Base-by-base conservation (phyloP, 768 basidiomycete genomes). In the Hortiboletus campestris region DNA sequence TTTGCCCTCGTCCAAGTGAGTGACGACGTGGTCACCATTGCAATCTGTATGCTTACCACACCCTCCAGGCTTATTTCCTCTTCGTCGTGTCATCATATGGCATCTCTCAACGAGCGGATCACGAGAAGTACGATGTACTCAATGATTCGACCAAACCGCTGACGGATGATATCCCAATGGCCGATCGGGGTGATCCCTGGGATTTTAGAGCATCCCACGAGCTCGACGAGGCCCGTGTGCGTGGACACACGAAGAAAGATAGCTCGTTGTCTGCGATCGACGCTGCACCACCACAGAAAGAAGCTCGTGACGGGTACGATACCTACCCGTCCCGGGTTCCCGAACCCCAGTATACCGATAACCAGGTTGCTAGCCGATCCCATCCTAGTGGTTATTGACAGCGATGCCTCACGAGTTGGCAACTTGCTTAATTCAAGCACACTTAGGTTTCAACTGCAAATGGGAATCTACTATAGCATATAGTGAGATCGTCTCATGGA, bases 1-100 rank as follows among this genome's bases (percentile, higher is more conserved):
- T 76, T 97, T 28, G 82, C 81, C n/a, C 75, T 87, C 57, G 75
- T 90, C 35, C 93, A 96, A 70, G 88, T 88, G 70, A 62, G 85
- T 63, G 19, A 46, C 22, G 8, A 28, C 3, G 19, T 22, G 1
- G 32, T n/a, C n/a, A 2, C 13, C 41, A 16, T 41, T 36, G 22
- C 14, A 22, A 59, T 50, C 14, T 25, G 14, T 22, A 12, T 46
- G 7, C 46, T 65, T 11, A 60, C 29, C 19, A 41, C 47, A 8
- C n/a, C 9, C 40, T 45, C 32, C 49, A 90, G 91, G 60, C 62
- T 29, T 83, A 84, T 62, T 63, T 81, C 46, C 70, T 74, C 53
- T 53, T 76, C 45, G 71, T 86, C 25, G 64, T 84, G 29, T 77
- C 79, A 10, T 84, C 85, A 2, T 97, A 94, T 70, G 82, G 86